These are phyloP conservation scores for Alternaria alternata DNA, from an alignment of 2,329 filamentous ascomycete species.

Conservation along the genomic window DNA sequence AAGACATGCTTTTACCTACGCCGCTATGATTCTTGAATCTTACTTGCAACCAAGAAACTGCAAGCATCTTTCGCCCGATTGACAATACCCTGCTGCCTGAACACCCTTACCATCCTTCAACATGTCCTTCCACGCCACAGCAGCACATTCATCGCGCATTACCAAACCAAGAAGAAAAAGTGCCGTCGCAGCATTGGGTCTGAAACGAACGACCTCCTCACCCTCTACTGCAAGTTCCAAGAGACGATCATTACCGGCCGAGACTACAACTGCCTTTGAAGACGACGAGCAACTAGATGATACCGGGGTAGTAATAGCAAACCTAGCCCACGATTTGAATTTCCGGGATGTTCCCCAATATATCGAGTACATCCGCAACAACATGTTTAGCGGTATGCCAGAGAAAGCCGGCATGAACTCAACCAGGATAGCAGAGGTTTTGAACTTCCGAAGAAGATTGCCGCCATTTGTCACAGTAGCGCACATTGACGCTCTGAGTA, in stretches of 20 bases:
- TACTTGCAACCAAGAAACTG: background rate
- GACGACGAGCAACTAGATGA: slow-evolving; percentile 64
- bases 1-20: slow-evolving; percentile 22
- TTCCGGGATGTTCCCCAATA: slow-evolving; percentile 70
- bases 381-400: slow-evolving; percentile 72
- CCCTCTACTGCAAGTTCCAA: slow-evolving; percentile 49
- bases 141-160: slow-evolving; percentile 44
- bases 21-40: slow-evolving; percentile 25
- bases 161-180: slow-evolving; percentile 36
- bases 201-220: slow-evolving; percentile 47
- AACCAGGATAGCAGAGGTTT: slow-evolving; percentile 67
- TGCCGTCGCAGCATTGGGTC: slow-evolving; percentile 33
- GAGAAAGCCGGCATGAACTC: slow-evolving; percentile 69
- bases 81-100: slow-evolving; percentile 7
- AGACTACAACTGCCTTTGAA: slow-evolving; percentile 35
- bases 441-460: slow-evolving; percentile 67
- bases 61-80: slow-evolving; percentile 11
- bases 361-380: slow-evolving; percentile 66
- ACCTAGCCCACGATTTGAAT: slow-evolving; percentile 64
- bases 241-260: slow-evolving; percentile 34
- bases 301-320: slow-evolving; percentile 61
- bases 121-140: slow-evolving; percentile 43
- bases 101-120: background rate
- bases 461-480: slow-evolving; percentile 72
- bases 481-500: slow-evolving; percentile 71